phyloP scores from a whole-genome alignment of 306 rosid species.

The Abrus precatorius region DNA sequence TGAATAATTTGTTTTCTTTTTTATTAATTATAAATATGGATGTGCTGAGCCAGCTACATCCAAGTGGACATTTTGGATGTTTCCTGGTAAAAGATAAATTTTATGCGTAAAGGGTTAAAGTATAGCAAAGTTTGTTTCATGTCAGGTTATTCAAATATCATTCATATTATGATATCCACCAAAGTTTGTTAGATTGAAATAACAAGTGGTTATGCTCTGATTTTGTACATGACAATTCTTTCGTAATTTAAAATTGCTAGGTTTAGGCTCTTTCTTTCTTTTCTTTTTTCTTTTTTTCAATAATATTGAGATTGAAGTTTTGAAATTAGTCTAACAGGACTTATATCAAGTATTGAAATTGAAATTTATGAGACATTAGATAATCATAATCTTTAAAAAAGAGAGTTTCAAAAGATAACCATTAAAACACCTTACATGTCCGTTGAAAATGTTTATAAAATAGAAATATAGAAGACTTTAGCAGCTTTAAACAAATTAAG shows the following conservation, averaged over 20 bases:
- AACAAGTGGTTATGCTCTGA: background rate
- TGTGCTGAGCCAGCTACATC: conserved; percentile 16
- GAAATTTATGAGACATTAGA: no score
- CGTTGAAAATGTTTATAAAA: no score
- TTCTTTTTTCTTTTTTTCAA: no score
- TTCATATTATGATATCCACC: background rate
- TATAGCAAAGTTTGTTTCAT: conserved; percentile 5
- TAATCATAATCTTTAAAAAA: no score
- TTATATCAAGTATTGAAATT: no score
- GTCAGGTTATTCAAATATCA: background rate
- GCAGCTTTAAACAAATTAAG: no score
- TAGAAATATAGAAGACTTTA: no score
- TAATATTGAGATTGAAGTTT: no score
- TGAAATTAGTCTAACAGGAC: no score
- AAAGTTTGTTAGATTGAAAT: background rate
- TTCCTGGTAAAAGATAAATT: background rate
- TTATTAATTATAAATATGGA: conserved; percentile 36
- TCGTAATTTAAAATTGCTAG: background rate
- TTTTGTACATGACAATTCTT: background rate
- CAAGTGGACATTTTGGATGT: conserved; percentile 25
- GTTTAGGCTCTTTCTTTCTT: no score
- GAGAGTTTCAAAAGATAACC: no score
- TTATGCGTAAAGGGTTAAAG: conserved; percentile 21
- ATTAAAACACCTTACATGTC: no score
- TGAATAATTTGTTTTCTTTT: conserved; percentile 21